Base-by-base conservation (phyloP, 495 filamentous ascomycete genomes). In the Neurospora tetrasperma region DNA sequence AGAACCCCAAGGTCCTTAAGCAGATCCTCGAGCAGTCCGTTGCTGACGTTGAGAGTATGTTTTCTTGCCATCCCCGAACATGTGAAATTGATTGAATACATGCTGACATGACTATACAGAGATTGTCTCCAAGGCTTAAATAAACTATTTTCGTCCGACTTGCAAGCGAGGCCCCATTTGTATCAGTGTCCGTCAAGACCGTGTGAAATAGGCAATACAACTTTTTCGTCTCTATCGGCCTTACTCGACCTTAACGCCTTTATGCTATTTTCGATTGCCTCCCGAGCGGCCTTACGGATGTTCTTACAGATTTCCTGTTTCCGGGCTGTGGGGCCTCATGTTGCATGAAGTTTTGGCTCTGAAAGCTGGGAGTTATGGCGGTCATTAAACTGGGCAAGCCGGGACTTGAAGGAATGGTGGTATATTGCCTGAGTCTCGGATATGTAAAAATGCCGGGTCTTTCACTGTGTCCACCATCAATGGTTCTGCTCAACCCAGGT, bases 21-120 rank as follows among this genome's bases (percentile, higher is more conserved):
- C 92, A 96, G 84, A 96, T 98, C 78, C 89, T 99, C 71, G 90
- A 94, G 85, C 96, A 99, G 88, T 96, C 92, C 83, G 87, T 99
- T 79, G 84, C 89, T 69, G 96, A 99, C 84, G 91, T 98, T 81
- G 96, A 99, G 89, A 94, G 96, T 98, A 86, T 85, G 94, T 89
- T 72, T 20, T 35, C 38, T 39, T 23, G 23, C 18, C 42, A 27
- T 31, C 18, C 46, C 20, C 48, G 23, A 8, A 59, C 20, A 27
- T 31, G 48, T 59, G 48, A 59, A 38, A 42, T 5, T 31, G 16
- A 2, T 48, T 11, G 11, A 14, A 54, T 42, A 41, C n/a, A 69
- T 27, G 42, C 79, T 82, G 80, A 83, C 75, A 73, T 42, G 8
- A 11, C 3, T 46, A 4, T 71, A 54, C 78, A 88, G 86, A 79